Percentiles rank a stretch among this genome's conserved stretches.
These are phyloP conservation scores for Fusarium setosum DNA, from an alignment of 2,329 filamentous ascomycete species.

Conservation along the genomic window DNA sequence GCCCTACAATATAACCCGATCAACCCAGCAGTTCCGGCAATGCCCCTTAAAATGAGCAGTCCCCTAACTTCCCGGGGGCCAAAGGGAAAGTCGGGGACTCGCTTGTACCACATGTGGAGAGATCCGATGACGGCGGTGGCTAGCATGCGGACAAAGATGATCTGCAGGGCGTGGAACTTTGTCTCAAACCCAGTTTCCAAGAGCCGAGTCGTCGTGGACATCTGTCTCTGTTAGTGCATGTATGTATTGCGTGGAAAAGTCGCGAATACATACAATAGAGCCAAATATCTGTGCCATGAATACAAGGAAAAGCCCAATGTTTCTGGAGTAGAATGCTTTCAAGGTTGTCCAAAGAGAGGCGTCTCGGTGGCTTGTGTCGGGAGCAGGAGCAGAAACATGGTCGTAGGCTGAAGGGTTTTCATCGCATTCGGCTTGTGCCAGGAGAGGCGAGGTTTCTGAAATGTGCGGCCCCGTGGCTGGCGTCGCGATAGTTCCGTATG, in stretches of 20 bases:
- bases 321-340: constrained; percentile 59
- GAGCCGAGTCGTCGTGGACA: constrained; percentile 54
- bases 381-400: not conserved
- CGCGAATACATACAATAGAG: constrained; percentile 47
- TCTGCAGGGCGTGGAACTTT: constrained; percentile 54
- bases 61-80: constrained; percentile 71
- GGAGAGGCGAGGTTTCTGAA: not conserved
- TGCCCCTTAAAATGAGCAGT: constrained; percentile 72
- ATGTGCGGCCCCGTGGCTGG: not conserved
- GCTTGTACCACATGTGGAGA: constrained; percentile 54
- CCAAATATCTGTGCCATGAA: constrained; percentile 55
- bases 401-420: not conserved
- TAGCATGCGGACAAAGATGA: constrained; percentile 57
- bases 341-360: not conserved
- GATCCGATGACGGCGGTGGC: constrained; percentile 51
- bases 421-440: not conserved
- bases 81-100: constrained; percentile 71
- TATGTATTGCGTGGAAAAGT: not conserved
- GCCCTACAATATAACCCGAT: constrained; percentile 64
- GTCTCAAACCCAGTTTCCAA: constrained; percentile 48
- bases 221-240: constrained; percentile 42
- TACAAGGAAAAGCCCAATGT: constrained; percentile 53
- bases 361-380: not conserved
- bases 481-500: constrained; percentile 8
- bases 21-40: constrained; percentile 73